phyloP scores from a whole-genome alignment of 1,139 yeast species.

The Hyphopichia pseudoburtonii region DNA sequence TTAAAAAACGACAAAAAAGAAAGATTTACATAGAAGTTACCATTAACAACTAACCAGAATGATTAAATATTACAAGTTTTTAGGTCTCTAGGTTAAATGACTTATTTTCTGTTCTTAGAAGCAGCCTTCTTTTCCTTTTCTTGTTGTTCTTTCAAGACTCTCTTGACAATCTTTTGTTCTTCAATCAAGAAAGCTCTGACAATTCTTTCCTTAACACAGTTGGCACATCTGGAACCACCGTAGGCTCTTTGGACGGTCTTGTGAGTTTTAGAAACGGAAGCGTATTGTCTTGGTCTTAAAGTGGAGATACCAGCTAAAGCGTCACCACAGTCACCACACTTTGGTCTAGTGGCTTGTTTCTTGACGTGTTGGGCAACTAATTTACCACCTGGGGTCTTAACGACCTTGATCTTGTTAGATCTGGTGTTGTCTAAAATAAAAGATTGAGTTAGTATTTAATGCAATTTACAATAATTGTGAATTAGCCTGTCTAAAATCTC shows the following conservation, averaged over 20 bases:
- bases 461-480: no score
- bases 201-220: slow-evolving; percentile 98
- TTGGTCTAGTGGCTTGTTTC: slow-evolving; percentile 93
- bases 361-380: slow-evolving; percentile 96
- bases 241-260: slow-evolving; percentile 98
- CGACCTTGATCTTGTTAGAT: slow-evolving; percentile 98
- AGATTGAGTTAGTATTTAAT: slow-evolving; percentile 42
- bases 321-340: slow-evolving; percentile 98
- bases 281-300: slow-evolving; percentile 97
- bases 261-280: slow-evolving; percentile 90
- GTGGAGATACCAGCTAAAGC: slow-evolving; percentile 91
- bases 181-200: slow-evolving; percentile 99
- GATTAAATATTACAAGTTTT: slow-evolving; percentile 16
- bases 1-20: slow-evolving; percentile 15
- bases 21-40: slow-evolving; percentile 21
- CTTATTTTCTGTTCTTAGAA: slow-evolving; percentile 41
- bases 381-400: slow-evolving; percentile 99
- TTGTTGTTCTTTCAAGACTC: slow-evolving; percentile 94
- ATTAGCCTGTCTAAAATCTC: no score
- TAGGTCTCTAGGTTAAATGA: slow-evolving; percentile 11
- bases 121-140: slow-evolving; percentile 74
- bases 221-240: slow-evolving; percentile 99
- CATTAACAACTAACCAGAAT: slow-evolving; percentile 12
- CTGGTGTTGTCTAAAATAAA: slow-evolving; percentile 82
- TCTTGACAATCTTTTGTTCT: slow-evolving; percentile 99